Evolutionary conservation across 441 rosid species (phyloP).

Genomic region (Gossypium schwendimanii): DNA sequence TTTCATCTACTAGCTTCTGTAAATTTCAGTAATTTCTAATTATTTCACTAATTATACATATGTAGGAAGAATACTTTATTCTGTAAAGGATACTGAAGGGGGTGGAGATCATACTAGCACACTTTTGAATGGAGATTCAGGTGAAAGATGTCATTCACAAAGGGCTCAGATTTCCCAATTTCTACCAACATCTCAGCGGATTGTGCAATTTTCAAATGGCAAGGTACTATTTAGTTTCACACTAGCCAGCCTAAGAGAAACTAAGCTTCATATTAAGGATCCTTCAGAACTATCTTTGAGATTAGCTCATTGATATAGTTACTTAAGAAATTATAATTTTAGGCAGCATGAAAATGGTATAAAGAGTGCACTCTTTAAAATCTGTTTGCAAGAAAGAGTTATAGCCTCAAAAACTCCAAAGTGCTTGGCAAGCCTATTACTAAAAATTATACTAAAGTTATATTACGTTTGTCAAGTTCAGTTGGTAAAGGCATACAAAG

Average conservation of each 20-base stretch:
- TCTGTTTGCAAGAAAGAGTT: neutral
- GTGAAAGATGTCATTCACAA: slow-evolving; percentile 24
- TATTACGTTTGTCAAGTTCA: neutral
- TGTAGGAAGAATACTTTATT: slow-evolving; percentile 78
- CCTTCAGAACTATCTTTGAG: neutral
- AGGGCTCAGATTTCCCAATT: slow-evolving; percentile 58
- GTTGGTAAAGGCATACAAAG: neutral
- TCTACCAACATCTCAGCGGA: slow-evolving; percentile 86
- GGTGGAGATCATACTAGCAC: slow-evolving; percentile 28
- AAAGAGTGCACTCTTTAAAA: neutral
- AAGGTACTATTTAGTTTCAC: slow-evolving; percentile 39
- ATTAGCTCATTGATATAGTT: neutral
- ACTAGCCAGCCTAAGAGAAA: slow-evolving; percentile 6
- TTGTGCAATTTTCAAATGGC: slow-evolving; percentile 91
- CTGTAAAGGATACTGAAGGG: slow-evolving; percentile 34
- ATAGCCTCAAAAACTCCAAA: neutral
- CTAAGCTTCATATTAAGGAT: neutral
- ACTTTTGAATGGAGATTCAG: slow-evolving; percentile 23
- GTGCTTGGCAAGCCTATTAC: neutral
- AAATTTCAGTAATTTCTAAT: neutral
- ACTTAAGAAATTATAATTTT: neutral
- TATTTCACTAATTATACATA: neutral
- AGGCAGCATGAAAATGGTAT: neutral
- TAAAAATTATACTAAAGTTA: neutral
- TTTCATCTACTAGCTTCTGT: neutral